A percentile compares a stretch with the other conserved stretches of the same genome.
Conservation (phyloP, 169 alveolate species). For the Plasmodium yoelii region DNA sequence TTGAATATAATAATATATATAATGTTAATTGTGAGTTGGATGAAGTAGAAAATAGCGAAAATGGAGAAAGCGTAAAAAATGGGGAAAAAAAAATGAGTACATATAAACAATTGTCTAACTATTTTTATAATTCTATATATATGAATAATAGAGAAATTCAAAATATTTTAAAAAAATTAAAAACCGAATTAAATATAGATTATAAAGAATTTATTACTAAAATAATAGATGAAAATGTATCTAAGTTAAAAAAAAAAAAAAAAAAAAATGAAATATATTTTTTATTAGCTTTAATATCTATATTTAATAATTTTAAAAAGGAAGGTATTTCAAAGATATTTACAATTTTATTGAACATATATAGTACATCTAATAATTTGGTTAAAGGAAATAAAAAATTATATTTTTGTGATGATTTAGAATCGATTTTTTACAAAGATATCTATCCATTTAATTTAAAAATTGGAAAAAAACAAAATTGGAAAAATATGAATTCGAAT, state of each 20-base stretch:
- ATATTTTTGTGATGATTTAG: neutral
- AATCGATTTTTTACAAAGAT: conserved; percentile 18
- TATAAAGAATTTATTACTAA: conserved; percentile 14
- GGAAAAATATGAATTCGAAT: neutral
- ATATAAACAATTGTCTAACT: conserved; percentile 12
- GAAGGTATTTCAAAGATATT: conserved; percentile 62
- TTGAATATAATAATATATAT: conserved; percentile 45
- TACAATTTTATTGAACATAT: conserved; percentile 29
- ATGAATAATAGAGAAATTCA: conserved; percentile 1
- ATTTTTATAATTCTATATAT: neutral
- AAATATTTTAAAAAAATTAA: conserved; percentile 16
- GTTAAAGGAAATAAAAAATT: conserved; percentile 27
- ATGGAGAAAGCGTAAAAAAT: no score
- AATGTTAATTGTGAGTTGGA: neutral
- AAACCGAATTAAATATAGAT: conserved; percentile 41
- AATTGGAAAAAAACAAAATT: neutral
- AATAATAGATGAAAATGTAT: conserved; percentile 1
- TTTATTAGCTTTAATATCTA: conserved; percentile 22
- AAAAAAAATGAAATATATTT: conserved; percentile 44
- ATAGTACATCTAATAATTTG: conserved; percentile 14
- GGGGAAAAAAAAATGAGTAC: neutral
- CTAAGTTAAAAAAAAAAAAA: neutral
- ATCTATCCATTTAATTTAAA: conserved; percentile 26
- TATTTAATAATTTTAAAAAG: conserved; percentile 29
- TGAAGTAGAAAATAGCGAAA: neutral